phyloP scores from a whole-genome alignment of 2,329 filamentous ascomycete species.

The Orbilia blumenaviensis region DNA sequence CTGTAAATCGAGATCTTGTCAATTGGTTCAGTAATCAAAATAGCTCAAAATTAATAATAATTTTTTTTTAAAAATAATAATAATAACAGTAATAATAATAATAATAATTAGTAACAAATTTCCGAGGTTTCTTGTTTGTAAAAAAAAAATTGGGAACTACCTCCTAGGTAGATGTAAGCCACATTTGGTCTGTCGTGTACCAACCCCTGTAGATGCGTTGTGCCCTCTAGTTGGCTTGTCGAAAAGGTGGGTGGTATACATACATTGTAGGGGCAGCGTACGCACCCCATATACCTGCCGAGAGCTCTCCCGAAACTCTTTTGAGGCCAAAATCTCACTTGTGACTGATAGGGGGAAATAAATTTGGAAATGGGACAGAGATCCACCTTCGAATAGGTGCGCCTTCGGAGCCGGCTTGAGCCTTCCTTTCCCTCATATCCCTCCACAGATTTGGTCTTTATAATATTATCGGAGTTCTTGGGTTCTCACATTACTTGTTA shows the following conservation, averaged over 20 bases:
- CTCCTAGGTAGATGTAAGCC: too few species aligned
- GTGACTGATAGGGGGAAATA: not conserved
- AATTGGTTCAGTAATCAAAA: not conserved
- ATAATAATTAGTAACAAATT: too few species aligned
- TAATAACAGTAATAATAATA: too few species aligned
- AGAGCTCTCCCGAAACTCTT: not conserved
- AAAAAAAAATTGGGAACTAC: too few species aligned
- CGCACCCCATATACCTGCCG: not conserved
- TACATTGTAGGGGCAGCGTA: not conserved
- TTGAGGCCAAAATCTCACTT: not conserved
- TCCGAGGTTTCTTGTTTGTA: too few species aligned
- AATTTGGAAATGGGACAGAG: not conserved
- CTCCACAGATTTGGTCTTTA: too few species aligned
- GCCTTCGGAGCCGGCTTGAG: too few species aligned
- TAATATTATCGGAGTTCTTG: too few species aligned
- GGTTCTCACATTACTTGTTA: too few species aligned
- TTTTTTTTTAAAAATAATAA: too few species aligned
- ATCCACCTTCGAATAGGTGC: not conserved
- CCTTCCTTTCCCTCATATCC: too few species aligned
- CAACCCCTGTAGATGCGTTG: constrained; percentile 2
- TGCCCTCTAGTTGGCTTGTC: not conserved
- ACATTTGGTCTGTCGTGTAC: not conserved
- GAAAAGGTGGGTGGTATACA: not conserved
- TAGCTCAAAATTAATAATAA: too few species aligned
- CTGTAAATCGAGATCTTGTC: not conserved